Evolutionary conservation across 179 eudicot genomes (phyloP).

Genomic region (Sideroxylon spinosum): DNA sequence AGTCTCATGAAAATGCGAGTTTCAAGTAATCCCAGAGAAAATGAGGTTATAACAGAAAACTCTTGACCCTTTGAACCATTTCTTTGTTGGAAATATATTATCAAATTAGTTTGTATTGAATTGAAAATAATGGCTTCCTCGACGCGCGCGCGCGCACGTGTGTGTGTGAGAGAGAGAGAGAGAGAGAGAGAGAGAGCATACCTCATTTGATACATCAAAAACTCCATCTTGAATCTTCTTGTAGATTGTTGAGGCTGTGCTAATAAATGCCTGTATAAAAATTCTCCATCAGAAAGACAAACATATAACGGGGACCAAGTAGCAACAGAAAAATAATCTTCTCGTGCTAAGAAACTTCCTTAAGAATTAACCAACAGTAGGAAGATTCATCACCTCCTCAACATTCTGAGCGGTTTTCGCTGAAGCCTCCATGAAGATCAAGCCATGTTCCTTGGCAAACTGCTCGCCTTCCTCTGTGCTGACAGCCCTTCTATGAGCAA

Average conservation of each 20-base stretch:
- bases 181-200: constrained; percentile 14
- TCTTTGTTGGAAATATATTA: background rate
- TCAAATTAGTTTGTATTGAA: background rate
- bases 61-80: background rate
- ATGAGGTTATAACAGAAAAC: background rate
- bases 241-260: constrained; percentile 62
- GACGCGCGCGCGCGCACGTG: background rate
- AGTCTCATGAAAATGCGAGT: constrained; percentile 1
- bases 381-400: constrained; percentile 42
- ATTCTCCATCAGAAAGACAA: background rate
- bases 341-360: background rate
- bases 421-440: constrained; percentile 60
- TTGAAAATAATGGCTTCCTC: background rate
- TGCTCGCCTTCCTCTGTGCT: constrained; percentile 67
- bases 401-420: constrained; percentile 69
- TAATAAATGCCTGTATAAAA: constrained; percentile 58
- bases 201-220: constrained; percentile 83
- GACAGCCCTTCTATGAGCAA: constrained; percentile 62
- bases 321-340: background rate
- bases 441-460: constrained; percentile 54
- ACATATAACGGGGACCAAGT: constrained; percentile 6
- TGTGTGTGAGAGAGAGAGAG: background rate
- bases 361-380: background rate
- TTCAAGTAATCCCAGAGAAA: background rate
- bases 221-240: constrained; percentile 84